phyloP scores from a whole-genome alignment of 257 asterid species.

The Nicotiana tabacum region DNA sequence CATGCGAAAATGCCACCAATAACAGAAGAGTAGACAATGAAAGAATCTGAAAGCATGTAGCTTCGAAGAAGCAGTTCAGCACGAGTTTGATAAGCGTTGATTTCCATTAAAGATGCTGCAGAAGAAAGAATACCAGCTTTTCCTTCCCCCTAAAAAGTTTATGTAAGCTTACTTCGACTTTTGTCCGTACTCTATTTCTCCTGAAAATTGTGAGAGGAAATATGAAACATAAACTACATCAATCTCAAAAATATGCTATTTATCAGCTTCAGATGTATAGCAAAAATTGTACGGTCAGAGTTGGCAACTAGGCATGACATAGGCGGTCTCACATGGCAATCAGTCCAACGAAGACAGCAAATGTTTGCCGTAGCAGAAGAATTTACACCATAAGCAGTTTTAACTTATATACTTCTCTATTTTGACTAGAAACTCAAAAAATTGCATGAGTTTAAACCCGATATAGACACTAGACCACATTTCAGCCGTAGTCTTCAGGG shows the following conservation, averaged over 20 bases:
- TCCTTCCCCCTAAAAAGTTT: not conserved
- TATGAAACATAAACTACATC: not conserved
- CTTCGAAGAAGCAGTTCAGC: conserved; percentile 41
- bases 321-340: not conserved
- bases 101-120: conserved; percentile 39
- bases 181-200: not conserved
- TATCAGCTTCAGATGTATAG: not conserved
- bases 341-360: not conserved
- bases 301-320: not conserved
- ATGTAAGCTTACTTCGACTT: not conserved
- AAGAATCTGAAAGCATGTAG: conserved; percentile 44
- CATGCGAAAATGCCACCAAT: conserved; percentile 53
- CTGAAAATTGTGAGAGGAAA: not conserved
- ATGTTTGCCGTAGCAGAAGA: not conserved
- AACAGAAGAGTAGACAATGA: conserved; percentile 41
- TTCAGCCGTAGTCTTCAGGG: not conserved
- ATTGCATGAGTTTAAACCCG: not conserved
- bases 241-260: not conserved
- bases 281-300: not conserved
- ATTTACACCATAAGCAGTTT: not conserved
- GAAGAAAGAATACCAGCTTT: conserved; percentile 20
- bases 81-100: conserved; percentile 40
- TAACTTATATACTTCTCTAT: not conserved
- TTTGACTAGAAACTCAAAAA: not conserved
- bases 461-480: not conserved